Evolutionary conservation across 441 rosid species (phyloP).

Genomic region (Daphne laureola): DNA sequence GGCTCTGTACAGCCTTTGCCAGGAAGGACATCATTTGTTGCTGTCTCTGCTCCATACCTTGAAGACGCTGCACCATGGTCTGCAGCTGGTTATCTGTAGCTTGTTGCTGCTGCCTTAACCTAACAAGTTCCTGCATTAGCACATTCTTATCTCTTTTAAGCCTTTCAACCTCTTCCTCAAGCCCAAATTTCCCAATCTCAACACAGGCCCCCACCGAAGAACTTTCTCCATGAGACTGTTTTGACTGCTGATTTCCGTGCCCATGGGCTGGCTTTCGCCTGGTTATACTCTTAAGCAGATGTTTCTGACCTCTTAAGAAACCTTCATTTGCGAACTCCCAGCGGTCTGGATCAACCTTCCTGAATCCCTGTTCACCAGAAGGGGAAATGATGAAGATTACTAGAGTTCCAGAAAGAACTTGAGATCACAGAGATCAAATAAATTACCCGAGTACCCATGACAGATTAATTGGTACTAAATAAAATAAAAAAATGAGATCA

Average conservation of each 20-base stretch:
- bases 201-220: constrained; percentile 68
- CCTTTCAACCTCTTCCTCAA: constrained; percentile 90
- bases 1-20: constrained; percentile 89
- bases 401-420: not conserved
- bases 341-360: constrained; percentile 89
- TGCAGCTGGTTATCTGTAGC: constrained; percentile 76
- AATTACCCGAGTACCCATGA: not conserved
- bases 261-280: constrained; percentile 80
- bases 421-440: not conserved
- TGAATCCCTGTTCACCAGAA: constrained; percentile 61
- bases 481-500: too few relatives aligned
- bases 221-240: constrained; percentile 48
- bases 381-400: not conserved
- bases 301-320: constrained; percentile 83
- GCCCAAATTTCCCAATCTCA: constrained; percentile 89
- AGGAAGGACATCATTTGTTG: constrained; percentile 93
- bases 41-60: constrained; percentile 94
- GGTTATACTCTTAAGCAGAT: constrained; percentile 57
- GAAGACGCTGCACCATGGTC: constrained; percentile 74
- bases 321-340: constrained; percentile 97
- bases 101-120: constrained; percentile 89
- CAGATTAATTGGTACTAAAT: not conserved
- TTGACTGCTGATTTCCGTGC: constrained; percentile 51
- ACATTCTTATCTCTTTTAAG: constrained; percentile 92
- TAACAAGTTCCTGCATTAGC: constrained; percentile 91